phyloP scores from a whole-genome alignment of 2,329 filamentous ascomycete genomes.

The Claviceps maximensis region DNA sequence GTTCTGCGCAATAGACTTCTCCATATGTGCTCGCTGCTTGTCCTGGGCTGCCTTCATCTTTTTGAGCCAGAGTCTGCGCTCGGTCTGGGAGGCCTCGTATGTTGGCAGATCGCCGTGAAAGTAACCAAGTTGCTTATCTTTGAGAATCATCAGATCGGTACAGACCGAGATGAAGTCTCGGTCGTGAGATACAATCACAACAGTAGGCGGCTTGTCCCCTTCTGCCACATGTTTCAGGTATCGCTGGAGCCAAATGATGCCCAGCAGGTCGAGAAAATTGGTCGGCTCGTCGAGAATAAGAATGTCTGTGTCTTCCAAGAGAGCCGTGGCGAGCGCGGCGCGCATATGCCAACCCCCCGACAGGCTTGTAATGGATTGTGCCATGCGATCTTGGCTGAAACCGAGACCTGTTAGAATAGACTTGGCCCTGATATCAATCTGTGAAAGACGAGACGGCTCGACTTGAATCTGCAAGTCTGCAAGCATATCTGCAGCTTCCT shows the following conservation, averaged over 20 bases:
- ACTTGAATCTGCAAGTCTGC: constrained; percentile 54
- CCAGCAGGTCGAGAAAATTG: constrained; percentile 71
- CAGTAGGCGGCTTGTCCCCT: constrained; percentile 42
- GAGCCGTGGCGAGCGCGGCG: constrained; percentile 47
- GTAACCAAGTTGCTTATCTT: constrained; percentile 56
- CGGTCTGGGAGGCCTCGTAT: constrained; percentile 56
- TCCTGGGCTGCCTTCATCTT: constrained; percentile 76
- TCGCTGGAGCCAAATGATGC: constrained; percentile 73
- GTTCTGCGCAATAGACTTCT: constrained; percentile 63
- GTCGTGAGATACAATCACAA: constrained; percentile 75
- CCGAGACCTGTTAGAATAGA: constrained; percentile 57
- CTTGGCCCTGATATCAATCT: constrained; percentile 53
- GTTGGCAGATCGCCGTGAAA: constrained; percentile 63
- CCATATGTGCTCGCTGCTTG: constrained; percentile 66
- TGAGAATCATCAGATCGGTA: constrained; percentile 64
- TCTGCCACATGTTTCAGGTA: constrained; percentile 50
- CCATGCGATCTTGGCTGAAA: constrained; percentile 50
- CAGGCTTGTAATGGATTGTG: constrained; percentile 47
- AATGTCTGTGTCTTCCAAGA: constrained; percentile 63
- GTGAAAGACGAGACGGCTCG: constrained; percentile 49
- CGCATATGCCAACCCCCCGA: constrained; percentile 72
- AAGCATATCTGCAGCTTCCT: constrained; percentile 56
- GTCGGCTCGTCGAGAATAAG: constrained; percentile 78
- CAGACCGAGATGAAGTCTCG: constrained; percentile 66
- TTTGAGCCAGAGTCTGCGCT: constrained; percentile 52